Conservation (phyloP, 768 basidiomycete species). For the Leccinum aurantiacum region DNA sequence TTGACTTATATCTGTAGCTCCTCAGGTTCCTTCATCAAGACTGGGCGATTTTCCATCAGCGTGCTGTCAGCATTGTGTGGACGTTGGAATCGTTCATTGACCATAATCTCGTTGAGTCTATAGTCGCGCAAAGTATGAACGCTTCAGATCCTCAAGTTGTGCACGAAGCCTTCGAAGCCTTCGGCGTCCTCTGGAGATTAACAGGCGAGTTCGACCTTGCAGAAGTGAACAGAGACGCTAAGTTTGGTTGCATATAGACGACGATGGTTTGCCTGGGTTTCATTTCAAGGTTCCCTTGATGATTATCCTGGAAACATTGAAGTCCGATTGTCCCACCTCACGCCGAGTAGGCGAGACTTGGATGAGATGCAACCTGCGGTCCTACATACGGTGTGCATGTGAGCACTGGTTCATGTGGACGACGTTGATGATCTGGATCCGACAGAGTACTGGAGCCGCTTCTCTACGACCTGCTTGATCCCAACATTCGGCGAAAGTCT, state of each 20-base stretch:
- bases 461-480: constrained; percentile 73
- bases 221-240: background rate
- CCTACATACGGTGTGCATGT: constrained; percentile 72
- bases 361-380: constrained; percentile 94
- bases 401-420: background rate
- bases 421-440: constrained; percentile 1
- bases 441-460: constrained; percentile 88
- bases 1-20: constrained; percentile 44
- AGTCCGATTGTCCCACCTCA: constrained; percentile 68
- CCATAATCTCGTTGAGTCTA: constrained; percentile 71
- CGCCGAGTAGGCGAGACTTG: constrained; percentile 90
- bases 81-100: constrained; percentile 56
- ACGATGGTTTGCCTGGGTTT: constrained; percentile 77
- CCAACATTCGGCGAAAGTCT: constrained; percentile 55
- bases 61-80: constrained; percentile 84
- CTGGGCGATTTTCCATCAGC: constrained; percentile 71
- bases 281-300: constrained; percentile 84
- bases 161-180: constrained; percentile 74
- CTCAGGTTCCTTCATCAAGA: constrained; percentile 71
- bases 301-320: constrained; percentile 80
- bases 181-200: constrained; percentile 90
- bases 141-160: constrained; percentile 48
- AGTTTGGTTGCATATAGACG: constrained; percentile 51
- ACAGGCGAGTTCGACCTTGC: constrained; percentile 54
- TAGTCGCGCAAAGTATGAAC: constrained; percentile 71